These are phyloP conservation scores for Leccinum arenicola DNA, from an alignment of 768 basidiomycete genomes.

Conservation along the genomic window DNA sequence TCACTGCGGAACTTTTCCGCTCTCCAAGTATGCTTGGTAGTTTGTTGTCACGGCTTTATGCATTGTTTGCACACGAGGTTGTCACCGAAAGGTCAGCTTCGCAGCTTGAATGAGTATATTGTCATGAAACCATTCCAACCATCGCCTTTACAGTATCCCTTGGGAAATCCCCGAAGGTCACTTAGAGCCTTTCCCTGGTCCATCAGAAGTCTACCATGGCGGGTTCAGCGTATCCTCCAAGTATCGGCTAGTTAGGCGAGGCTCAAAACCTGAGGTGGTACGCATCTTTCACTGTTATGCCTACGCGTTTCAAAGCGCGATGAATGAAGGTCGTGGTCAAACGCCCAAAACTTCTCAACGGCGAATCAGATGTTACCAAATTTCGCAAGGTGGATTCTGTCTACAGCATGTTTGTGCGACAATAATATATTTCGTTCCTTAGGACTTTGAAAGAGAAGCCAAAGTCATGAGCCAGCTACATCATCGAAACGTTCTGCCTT, in stretches of 20 bases:
- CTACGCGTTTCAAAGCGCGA: background rate
- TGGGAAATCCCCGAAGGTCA: background rate
- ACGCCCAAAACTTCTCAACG: background rate
- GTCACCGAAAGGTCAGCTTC: too few relatives aligned
- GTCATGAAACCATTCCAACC: too few relatives aligned
- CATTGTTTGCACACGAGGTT: too few relatives aligned
- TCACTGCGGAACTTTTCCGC: too few relatives aligned
- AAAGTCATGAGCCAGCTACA: conserved; percentile 1
- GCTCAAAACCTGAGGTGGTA: conserved; percentile 11
- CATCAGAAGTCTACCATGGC: conserved; percentile 6
- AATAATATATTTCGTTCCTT: background rate
- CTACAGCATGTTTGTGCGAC: background rate
- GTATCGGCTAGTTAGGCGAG: conserved; percentile 2
- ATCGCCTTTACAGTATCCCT: background rate
- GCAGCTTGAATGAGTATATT: too few relatives aligned
- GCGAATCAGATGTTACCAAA: background rate
- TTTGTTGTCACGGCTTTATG: too few relatives aligned
- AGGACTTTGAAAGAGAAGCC: conserved; percentile 12
- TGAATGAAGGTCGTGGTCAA: conserved; percentile 11
- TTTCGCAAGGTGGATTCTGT: conserved; percentile 5
- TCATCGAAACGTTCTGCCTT: conserved; percentile 12
- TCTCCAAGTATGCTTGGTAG: too few relatives aligned
- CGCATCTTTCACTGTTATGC: background rate
- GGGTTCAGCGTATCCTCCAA: conserved; percentile 9
- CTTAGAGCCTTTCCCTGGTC: conserved; percentile 11